Evolutionary conservation across 78 protist species (phyloP).

Genomic region (Polysphondylium violaceum): DNA sequence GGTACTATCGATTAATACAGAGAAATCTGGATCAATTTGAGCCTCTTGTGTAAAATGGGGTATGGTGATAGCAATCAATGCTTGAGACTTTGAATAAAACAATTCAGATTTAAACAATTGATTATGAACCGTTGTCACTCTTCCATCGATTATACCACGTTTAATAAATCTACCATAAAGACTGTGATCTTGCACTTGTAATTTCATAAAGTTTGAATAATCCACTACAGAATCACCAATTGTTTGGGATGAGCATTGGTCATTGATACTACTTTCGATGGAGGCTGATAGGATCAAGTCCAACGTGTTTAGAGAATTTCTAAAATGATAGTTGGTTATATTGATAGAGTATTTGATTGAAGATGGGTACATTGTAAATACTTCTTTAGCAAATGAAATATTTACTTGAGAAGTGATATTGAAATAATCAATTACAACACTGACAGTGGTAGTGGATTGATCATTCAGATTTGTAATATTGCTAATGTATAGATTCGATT

Average conservation of each 20-base stretch:
- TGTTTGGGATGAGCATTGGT: conserved; percentile 2
- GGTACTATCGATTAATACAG: too few relatives aligned
- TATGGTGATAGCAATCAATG: too few relatives aligned
- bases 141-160: conserved; percentile 10
- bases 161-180: conserved; percentile 34
- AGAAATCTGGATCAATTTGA: too few relatives aligned
- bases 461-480: too few relatives aligned
- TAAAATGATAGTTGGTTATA: conserved; percentile 1
- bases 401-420: too few relatives aligned
- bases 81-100: too few relatives aligned
- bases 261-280: neutral
- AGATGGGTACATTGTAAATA: conserved; percentile 18
- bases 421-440: too few relatives aligned
- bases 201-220: conserved; percentile 3
- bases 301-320: neutral
- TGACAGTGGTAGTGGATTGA: too few relatives aligned
- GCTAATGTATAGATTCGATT: too few relatives aligned
- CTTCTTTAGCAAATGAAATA: conserved; percentile 23
- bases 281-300: conserved; percentile 43
- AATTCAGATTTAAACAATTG: too few relatives aligned
- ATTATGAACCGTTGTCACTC: too few relatives aligned
- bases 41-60: too few relatives aligned
- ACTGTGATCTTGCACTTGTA: conserved; percentile 1
- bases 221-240: neutral
- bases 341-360: conserved; percentile 32